Conservation (phyloP, 768 basidiomycete species). For the Trametes punicea region DNA sequence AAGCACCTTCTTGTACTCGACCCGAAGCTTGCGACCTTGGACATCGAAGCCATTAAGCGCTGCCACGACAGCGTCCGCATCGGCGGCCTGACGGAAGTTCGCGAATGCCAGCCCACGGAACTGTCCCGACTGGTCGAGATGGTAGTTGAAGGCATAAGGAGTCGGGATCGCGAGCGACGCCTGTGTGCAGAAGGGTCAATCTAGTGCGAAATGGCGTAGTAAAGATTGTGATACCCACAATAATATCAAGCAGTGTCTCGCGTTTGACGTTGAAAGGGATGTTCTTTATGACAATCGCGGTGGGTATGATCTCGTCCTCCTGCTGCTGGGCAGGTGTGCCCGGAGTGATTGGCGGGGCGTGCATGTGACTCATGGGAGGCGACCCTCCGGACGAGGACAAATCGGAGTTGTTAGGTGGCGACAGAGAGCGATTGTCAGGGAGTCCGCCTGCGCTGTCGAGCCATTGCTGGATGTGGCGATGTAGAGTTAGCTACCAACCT, state of each 20-base stretch:
- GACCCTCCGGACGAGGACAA: slow-evolving; percentile 86
- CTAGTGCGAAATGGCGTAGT: background rate
- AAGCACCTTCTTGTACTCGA: slow-evolving; percentile 99
- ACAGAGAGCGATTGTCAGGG: slow-evolving; percentile 76
- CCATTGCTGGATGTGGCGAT: slow-evolving; percentile 66
- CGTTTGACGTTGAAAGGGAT: slow-evolving; percentile 99
- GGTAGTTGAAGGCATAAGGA: slow-evolving; percentile 99
- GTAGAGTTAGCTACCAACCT: slow-evolving; percentile 21
- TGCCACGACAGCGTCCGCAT: slow-evolving; percentile 93
- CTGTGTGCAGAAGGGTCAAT: slow-evolving; percentile 36
- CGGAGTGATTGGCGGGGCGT: slow-evolving; percentile 44
- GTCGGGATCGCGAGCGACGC: slow-evolving; percentile 90
- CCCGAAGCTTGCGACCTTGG: slow-evolving; percentile 93
- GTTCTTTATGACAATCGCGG: slow-evolving; percentile 99
- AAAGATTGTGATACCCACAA: slow-evolving; percentile 54
- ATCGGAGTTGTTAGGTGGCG: slow-evolving; percentile 84
- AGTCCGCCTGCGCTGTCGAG: slow-evolving; percentile 54
- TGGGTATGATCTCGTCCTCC: slow-evolving; percentile 96
- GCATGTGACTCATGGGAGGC: slow-evolving; percentile 47
- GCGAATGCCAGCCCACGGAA: slow-evolving; percentile 98
- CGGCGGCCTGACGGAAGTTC: slow-evolving; percentile 88
- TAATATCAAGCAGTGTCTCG: slow-evolving; percentile 94
- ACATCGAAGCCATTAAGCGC: slow-evolving; percentile 96
- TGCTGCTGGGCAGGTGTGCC: slow-evolving; percentile 42
- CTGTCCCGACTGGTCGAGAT: slow-evolving; percentile 91